phyloP scores from a whole-genome alignment of 2,329 filamentous ascomycete species.

The Pestalotiopsis sp. region DNA sequence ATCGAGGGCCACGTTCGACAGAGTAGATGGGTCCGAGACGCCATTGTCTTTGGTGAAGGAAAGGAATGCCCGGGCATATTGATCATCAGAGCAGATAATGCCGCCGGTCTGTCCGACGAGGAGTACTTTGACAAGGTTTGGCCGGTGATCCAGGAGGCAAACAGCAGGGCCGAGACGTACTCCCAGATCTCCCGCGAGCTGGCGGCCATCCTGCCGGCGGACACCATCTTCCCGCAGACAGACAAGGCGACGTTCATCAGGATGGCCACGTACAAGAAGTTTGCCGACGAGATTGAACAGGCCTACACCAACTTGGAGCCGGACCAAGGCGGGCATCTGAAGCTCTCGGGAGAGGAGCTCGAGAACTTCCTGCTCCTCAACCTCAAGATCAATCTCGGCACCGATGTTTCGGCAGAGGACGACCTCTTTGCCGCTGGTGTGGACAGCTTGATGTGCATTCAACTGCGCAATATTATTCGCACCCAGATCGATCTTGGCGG shows the following conservation, averaged over 20 bases:
- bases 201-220: conserved; percentile 32
- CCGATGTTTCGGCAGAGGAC: neutral
- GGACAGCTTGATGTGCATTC: neutral
- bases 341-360: neutral
- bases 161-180: conserved; percentile 52
- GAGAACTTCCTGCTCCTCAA: neutral
- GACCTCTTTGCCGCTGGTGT: neutral
- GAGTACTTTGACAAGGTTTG: conserved; percentile 51
- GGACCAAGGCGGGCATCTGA: neutral
- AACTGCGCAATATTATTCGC: neutral
- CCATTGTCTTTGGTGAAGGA: conserved; percentile 20
- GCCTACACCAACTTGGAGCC: neutral
- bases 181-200: conserved; percentile 51
- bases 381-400: neutral
- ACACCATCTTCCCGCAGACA: neutral
- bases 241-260: neutral
- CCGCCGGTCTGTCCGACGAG: conserved; percentile 40
- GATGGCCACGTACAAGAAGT: neutral
- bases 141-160: conserved; percentile 53
- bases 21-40: conserved; percentile 54
- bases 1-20: conserved; percentile 58
- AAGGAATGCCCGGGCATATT: neutral
- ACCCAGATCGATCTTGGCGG: neutral
- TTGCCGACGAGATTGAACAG: neutral
- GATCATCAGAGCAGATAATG: conserved; percentile 36